Evolutionary conservation across 2,329 filamentous ascomycete genomes (phyloP), one percentile per base, ranked within the genome.

Genomic region (Epichloe glyceriae): DNA sequence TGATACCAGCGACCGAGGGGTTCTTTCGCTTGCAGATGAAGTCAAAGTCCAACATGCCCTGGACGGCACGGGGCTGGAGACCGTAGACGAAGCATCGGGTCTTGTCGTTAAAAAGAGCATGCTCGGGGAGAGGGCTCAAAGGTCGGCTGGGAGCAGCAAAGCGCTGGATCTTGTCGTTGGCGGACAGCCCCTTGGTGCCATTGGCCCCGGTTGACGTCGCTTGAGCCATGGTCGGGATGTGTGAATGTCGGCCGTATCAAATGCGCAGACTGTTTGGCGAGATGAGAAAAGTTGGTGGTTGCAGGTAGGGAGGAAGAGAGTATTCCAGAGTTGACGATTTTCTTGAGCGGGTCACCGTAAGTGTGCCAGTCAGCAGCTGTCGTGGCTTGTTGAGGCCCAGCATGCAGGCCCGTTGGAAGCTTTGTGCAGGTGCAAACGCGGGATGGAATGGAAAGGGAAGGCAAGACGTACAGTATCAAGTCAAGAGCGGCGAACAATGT

Each of bases 41-140:
- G 79, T 98, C 93, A 71, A 98, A 98, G 73, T 98, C 93, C 69
- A 98, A 86, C 85, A 90, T 90, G 69, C 86, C 86, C 75, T 90
- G 86, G 60, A 90, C 86, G 62, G 87, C 86, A 71, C 90, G 84
- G 67, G 93, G 91, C 77, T 98, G 93, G 67, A 98, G 88, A 71
- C 93, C 93, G 75, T 98, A 98, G 73, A 98, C 93, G 70, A 98
- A 95, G 79, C 93, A 97, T 91, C 93, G 81, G 69, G 93, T 97
- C 87, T 97, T 98, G 74, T 90, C 83, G 80, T 93, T 93, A 84
- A 97, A 98, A 67, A 98, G 88, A 56, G 87, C 86, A 73, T 96
- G 88, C 65, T 82, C 78, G 60, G 88, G 84, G 56, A 85, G 83
- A 61, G 93, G 93, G 78, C 86, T 95, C 74, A 94, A 72, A 57